Base-by-base conservation (phyloP, 2,329 filamentous ascomycete genomes). In the Chaetomiaceae sp. region DNA sequence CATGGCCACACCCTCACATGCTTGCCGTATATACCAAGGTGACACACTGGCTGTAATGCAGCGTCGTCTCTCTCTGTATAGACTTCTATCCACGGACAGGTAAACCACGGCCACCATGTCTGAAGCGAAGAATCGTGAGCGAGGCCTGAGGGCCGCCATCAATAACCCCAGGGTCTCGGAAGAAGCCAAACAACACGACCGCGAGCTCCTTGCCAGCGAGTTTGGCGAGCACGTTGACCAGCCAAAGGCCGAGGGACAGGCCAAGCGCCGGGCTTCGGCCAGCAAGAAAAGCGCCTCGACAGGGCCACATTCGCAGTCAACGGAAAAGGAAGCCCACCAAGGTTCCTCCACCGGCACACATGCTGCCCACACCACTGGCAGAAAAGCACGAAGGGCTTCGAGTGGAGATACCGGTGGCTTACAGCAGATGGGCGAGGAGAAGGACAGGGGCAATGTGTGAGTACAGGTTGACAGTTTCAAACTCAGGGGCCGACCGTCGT, bases 91-190 rank as follows among this genome's bases (percentile, higher is more conserved):
- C n/a, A n/a, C 25, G 25, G 25, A 27, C 16, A 13, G 21, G 27
- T 31, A 21, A 27, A 5, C 25, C 12, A 8, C 23, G 19, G 33
- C 12, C 21, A 56, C 1, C 13, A 60, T 58, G 57, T 38, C 53
- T 7, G 55, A 62, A 16, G 23, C 49, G 33, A 48, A 33, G n/a
- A 57, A 60, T 30, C 58, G 58, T 9, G 58, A 62, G 17, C 55
- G 60, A 3, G 60, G 60, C 39, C 58, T 62, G n/a, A 57, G 53
- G 37, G 59, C 60, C 5, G 60, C 60, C 38, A 43, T 61, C 44
- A 52, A 51, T 50, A 62, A 62, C 50, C 60, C 60, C 17, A 48
- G 55, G 2, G 60, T 62, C 1, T 62, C 60, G 0, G 59, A 62
- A 16, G 34, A 60, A 41, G 60, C 59, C 19, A 62, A 62, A 43